Base-by-base conservation (phyloP, 202 grass and related monocot genomes). In the Bolboschoenoplectus hybrid region DNA sequence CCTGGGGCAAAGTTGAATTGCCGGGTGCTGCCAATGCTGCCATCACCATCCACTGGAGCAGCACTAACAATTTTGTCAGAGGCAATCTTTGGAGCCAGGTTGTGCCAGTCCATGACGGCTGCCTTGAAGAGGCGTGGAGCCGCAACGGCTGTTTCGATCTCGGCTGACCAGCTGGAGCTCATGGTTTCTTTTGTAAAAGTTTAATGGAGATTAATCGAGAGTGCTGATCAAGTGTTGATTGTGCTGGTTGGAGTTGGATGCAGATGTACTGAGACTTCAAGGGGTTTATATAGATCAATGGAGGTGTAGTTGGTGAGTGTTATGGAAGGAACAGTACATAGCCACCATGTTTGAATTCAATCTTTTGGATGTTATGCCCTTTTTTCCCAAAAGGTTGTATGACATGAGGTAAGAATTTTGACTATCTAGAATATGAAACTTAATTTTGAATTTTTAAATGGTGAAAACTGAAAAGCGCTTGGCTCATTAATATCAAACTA, bases 41-140 rank as follows among this genome's bases (percentile, higher is more conserved):
- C 92, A 9, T 87, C 63, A 11, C 90, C 92, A 17, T 92, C 79
- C 1, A 90, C 34, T 0, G 73, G 71, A 38, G 80, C 17, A 20
- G 88, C 87, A 40, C 91, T 92, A 5, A 87, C 63, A 16, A 95
- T 80, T 57, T 85, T 87, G 6, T 85, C 46, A 5, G 93, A 20
- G 19, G 63, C 62, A 60, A 89, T 11, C 89, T 97, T 93, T 46
- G 91, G 91, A 2, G 75, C 91, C 2, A 93, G 86, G 32, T 76
- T 90, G 81, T 97, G 94, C 91, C 94, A 97, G 94, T 97, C 94
- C 50, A 91, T 55, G 45, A 90, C n/a, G 1, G 85, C 91, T 11
- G 91, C 94, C 1, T 85, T 81, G 88, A 97, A 97, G 62, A 97
- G 91, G 51, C 94, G 89, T 19, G 82, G 61, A 10, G 91, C 88